phyloP scores from a whole-genome alignment of 164 flowering plant species.

The Piper betle region DNA sequence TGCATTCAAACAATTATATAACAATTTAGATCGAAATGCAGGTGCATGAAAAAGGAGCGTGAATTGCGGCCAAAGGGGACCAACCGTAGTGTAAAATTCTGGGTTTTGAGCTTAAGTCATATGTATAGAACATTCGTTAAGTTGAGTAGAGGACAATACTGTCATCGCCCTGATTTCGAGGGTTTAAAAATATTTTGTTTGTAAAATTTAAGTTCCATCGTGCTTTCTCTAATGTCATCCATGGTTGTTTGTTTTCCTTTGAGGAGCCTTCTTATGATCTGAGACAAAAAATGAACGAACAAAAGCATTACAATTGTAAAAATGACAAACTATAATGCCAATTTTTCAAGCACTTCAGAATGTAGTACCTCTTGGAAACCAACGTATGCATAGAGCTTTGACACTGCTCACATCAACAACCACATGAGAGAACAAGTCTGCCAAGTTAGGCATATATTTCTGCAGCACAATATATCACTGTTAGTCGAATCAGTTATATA shows the following conservation, averaged over 20 bases:
- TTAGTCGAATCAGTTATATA: too few relatives aligned
- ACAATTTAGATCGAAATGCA: too few relatives aligned
- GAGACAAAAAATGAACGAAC: constrained; percentile 5
- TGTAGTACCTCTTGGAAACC: constrained; percentile 92
- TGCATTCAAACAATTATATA: too few relatives aligned
- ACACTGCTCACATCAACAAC: constrained; percentile 91
- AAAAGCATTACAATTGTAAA: too few relatives aligned
- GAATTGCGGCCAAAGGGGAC: too few relatives aligned
- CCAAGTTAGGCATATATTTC: constrained; percentile 95
- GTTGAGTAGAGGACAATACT: too few relatives aligned
- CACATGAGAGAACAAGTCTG: constrained; percentile 65
- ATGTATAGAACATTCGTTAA: too few relatives aligned
- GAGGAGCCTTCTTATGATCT: constrained; percentile 62
- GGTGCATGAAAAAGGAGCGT: too few relatives aligned
- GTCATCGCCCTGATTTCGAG: constrained; percentile 14
- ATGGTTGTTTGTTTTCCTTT: constrained; percentile 74
- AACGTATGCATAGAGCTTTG: constrained; percentile 73
- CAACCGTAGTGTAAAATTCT: too few relatives aligned
- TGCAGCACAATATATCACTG: constrained; percentile 14
- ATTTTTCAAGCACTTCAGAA: too few relatives aligned
- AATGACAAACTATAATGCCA: too few relatives aligned
- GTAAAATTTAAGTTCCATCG: constrained; percentile 66
- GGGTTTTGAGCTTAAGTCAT: too few relatives aligned
- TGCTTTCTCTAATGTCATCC: constrained; percentile 96
- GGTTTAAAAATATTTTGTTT: constrained; percentile 62